Base-by-base conservation (phyloP, 176 grass and related monocot species). In the Oryza brachyantha region DNA sequence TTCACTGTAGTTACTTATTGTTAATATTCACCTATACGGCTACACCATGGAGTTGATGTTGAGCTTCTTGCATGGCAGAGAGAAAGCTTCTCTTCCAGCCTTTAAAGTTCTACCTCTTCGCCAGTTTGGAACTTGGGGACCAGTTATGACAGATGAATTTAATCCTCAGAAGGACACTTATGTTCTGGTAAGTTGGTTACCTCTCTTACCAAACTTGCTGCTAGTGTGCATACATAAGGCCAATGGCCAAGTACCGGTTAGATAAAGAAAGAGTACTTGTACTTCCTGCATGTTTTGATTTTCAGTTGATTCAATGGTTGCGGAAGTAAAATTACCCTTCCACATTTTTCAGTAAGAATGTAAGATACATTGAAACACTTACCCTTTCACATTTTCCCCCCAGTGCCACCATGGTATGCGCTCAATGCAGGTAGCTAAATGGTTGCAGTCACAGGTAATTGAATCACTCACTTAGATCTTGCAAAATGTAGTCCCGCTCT, bases 111-210 rank as follows among this genome's bases (percentile, higher is more conserved):
- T 98, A 66, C 92, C 96, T 13, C 87, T 98, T 27, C 86, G 83
- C 27, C 96, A 98, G 16, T 98, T 98, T 59, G 92, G 96, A 31
- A 98, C 96, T 71, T 98, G 96, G 96, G 96, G 92, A 64, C 79
- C 92, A 29, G 87, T 98, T 74, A 93, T 98, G 85, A 89, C 89
- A 32, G 90, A 98, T 68, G 96, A 98, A 66, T 98, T 95, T 65
- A 79, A 98, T 80, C 96, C 96, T 76, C 64, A 90, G 41, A 98
- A 98, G 83, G 92, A 98, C 81, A 98, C 96, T n/a, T 94, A 93
- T 37, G 78, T 98, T 84, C 66, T 98, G 87, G 96, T 98, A 86
- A 85, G 35, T 64, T 70, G 0, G 26, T 45, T 52, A 21, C 45
- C 38, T 8, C 0, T 38, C 19, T 0, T 16, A 69, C 37, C 6